Percentiles rank a stretch among this genome's conserved stretches.
Evolutionary conservation across 805 yeast species (phyloP).

Genomic region (Metschnikowia corniflorae): DNA sequence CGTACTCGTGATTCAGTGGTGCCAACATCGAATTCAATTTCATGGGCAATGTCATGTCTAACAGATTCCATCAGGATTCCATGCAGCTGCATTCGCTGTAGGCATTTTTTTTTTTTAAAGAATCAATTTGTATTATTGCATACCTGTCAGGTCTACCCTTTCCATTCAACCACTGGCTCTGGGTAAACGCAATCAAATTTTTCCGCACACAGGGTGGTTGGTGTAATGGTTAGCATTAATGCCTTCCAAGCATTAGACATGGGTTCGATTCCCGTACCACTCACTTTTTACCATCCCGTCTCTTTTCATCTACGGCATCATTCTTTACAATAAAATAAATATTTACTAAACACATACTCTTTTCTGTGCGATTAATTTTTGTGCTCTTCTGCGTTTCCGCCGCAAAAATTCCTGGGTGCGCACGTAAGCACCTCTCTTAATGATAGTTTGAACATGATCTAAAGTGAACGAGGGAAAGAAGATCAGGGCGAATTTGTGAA

Average conservation of each 20-base stretch:
- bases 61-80: too few relatives aligned
- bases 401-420: conserved; percentile 16
- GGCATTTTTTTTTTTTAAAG: too few relatives aligned
- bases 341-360: neutral
- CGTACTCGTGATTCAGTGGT: too few relatives aligned
- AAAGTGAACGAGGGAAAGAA: conserved; percentile 50
- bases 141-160: too few relatives aligned
- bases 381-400: conserved; percentile 11
- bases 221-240: conserved; percentile 90
- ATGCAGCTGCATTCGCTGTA: too few relatives aligned
- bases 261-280: conserved; percentile 94
- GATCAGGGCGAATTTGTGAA: conserved; percentile 44
- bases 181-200: too few relatives aligned
- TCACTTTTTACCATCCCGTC: conserved; percentile 69
- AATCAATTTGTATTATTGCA: too few relatives aligned
- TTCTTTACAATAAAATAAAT: neutral
- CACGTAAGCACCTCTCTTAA: conserved; percentile 74
- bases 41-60: too few relatives aligned
- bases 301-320: conserved; percentile 20
- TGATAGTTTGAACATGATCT: conserved; percentile 61
- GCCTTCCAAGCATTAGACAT: conserved; percentile 93
- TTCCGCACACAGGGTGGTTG: too few relatives aligned
- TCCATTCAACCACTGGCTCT: too few relatives aligned
- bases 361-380: neutral
- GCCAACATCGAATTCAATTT: too few relatives aligned